Base-by-base conservation (phyloP, 2,329 filamentous ascomycete genomes). In the Fonsecaea pugnacius region DNA sequence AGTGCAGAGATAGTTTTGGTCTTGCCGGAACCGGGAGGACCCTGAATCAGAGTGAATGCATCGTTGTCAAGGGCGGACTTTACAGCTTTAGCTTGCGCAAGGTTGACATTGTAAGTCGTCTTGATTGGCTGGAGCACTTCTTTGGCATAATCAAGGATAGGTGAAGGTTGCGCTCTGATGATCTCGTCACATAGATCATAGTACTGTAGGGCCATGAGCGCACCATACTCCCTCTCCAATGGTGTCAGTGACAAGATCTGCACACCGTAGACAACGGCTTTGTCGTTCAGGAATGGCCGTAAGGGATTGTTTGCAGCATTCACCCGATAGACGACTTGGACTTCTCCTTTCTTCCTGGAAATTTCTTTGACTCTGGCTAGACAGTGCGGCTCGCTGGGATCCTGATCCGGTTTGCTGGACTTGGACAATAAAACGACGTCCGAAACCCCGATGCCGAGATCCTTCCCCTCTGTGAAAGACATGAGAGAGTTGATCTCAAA, bases 1-100 rank as follows among this genome's bases (percentile, higher is more conserved):
- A 99, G 96, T 35, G 94, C 95, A 62, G 96, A 87, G 66, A 99
- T 99, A 0, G 95, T 99, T 76, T 99, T 99, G 0, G 95, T 99
- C 80, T 99, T 99, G 73, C 94, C 95, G 3, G 95, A 97, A 76
- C 95, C 95, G 1, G 95, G 95, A 57, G 95, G 95, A 61, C 91
- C 95, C 79, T 99, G 95, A 71, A 99, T 92, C 66, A 99, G 82
- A 2, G 95, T 98, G 74, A 99, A 99, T 0, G 92, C 96, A 77
- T 98, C 95, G 71, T 99, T 99, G 72, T 96, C 93, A 63, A 93
- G 86, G 12, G 93, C 94, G 59, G 94, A 96, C 68, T 95, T 86
- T 66, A 99, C 91, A 7, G 95, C 95, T 76, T 91, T 91, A 3
- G 94, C 92, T 75, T 99, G 95, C 5, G 92, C 95, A 48, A 83